A percentile compares a stretch with the other conserved stretches of the same genome.
Conservation (phyloP, 805 yeast species). For the Cyberlindnera mrakii region DNA sequence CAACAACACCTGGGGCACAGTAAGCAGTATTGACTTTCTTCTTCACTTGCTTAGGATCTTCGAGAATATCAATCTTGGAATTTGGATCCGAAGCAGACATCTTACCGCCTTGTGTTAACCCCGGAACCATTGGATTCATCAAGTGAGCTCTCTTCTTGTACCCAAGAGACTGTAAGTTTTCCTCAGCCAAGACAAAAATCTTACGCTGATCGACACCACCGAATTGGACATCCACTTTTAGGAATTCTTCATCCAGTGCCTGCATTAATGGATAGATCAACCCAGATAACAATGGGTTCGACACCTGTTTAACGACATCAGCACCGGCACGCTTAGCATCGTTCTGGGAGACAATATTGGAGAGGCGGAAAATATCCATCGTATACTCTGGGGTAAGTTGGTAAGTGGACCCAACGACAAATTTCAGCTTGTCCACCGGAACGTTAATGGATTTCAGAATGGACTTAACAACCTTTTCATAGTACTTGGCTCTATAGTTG, state of each 20-base stretch:
- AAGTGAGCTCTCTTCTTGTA: constrained; percentile 97
- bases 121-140: constrained; percentile 99
- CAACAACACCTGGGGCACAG: constrained; percentile 92
- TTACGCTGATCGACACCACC: constrained; percentile 99
- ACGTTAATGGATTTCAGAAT: constrained; percentile 82
- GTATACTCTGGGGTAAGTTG: constrained; percentile 76
- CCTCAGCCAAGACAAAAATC: constrained; percentile 95
- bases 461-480: constrained; percentile 77
- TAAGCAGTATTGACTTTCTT: constrained; percentile 90
- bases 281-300: constrained; percentile 88
- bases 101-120: constrained; percentile 93
- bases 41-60: constrained; percentile 79
- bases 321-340: constrained; percentile 99
- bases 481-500: constrained; percentile 81
- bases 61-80: constrained; percentile 90
- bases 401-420: constrained; percentile 86
- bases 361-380: constrained; percentile 80
- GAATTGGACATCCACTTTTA: constrained; percentile 87
- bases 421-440: constrained; percentile 81
- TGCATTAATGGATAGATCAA: constrained; percentile 98
- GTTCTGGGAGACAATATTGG: constrained; percentile 83
- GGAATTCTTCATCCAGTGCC: constrained; percentile 90
- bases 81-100: constrained; percentile 99
- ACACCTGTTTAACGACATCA: constrained; percentile 96
- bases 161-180: constrained; percentile 77